Conservation (phyloP, 306 rosid genomes). For the Rosa rugosa region DNA sequence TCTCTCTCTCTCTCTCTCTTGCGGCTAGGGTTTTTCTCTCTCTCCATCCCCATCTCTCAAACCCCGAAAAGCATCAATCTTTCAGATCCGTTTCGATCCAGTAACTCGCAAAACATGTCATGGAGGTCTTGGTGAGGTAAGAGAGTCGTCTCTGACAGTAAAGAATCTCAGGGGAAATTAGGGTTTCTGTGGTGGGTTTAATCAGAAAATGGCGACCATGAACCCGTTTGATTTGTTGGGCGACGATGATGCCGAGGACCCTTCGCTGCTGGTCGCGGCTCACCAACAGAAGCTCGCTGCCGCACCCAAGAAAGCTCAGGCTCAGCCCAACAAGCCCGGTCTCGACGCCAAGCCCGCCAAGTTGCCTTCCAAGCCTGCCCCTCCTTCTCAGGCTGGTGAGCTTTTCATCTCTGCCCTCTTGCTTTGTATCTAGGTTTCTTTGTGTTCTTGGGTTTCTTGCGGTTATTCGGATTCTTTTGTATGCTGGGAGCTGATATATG, state of each 20-base stretch:
- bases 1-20: slow-evolving; percentile 10
- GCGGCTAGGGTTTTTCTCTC: slow-evolving; percentile 78
- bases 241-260: slow-evolving; percentile 89
- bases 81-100: slow-evolving; percentile 21
- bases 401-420: not conserved
- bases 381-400: slow-evolving; percentile 88
- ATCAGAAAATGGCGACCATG: slow-evolving; percentile 60
- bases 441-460: not conserved
- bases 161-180: slow-evolving; percentile 18
- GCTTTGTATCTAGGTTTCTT: not conserved
- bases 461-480: not conserved
- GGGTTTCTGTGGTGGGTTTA: slow-evolving; percentile 20
- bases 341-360: slow-evolving; percentile 56
- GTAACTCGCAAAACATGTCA: not conserved
- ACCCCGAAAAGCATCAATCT: slow-evolving; percentile 5
- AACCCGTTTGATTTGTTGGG: slow-evolving; percentile 93
- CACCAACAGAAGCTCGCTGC: slow-evolving; percentile 50
- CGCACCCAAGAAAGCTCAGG: slow-evolving; percentile 41
- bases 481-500: not conserved
- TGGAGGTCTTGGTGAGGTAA: slow-evolving; percentile 48
- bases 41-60: not conserved
- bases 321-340: slow-evolving; percentile 37
- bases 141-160: slow-evolving; percentile 15
- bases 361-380: slow-evolving; percentile 78
- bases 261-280: slow-evolving; percentile 63